Evolutionary conservation across 305 asterid species (phyloP), one percentile per base, ranked within the genome.

Genomic region (Fraxinus greggii): DNA sequence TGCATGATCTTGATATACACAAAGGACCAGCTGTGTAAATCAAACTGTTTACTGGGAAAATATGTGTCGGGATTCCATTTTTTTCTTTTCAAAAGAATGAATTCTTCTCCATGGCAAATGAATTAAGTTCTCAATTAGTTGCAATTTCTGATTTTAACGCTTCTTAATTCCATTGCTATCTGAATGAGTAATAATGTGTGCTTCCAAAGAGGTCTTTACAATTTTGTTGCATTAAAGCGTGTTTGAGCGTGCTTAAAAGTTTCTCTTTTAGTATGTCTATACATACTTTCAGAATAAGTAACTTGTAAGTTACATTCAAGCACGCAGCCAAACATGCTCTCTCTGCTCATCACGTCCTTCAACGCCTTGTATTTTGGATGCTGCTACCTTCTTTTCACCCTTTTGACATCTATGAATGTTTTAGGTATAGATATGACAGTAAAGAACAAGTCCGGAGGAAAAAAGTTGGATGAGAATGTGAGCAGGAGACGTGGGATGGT

Each of bases 401-500:
- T 28, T 28, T 67, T 67, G 36, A 67, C 36, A 28, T 28, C 12
- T 24, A 67, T 67, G 35, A 78, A 83, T 73, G 69, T 42, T 26
- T 7, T 72, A 63, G 51, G 35, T 23, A 76, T 26, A 21, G 17
- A 45, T 13, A 76, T 76, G 79, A 13, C 67, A 5, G 35, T 76
- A 45, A 76, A n/a, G 40, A 42, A 69, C 24, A 48, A 65, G 21
- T 42, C 24, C 24, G 51, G 70, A 75, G 32, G 54, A 13, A 33
- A 48, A 72, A 73, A 23, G 19, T 63, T 61, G 19, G 85, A 4
- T 73, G 26, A 35, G 5, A 23, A 56, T 45, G 40, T 33, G n/a
- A 72, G 74, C 23, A 56, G 21, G 31, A 86, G 82, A 82, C 79
- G 86, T 1, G 91, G 91, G 77, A 86, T 88, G 91, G 88, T 88